These are phyloP conservation scores for Dryas alaskensis DNA, from an alignment of 306 rosid genomes.

Conservation along the genomic window DNA sequence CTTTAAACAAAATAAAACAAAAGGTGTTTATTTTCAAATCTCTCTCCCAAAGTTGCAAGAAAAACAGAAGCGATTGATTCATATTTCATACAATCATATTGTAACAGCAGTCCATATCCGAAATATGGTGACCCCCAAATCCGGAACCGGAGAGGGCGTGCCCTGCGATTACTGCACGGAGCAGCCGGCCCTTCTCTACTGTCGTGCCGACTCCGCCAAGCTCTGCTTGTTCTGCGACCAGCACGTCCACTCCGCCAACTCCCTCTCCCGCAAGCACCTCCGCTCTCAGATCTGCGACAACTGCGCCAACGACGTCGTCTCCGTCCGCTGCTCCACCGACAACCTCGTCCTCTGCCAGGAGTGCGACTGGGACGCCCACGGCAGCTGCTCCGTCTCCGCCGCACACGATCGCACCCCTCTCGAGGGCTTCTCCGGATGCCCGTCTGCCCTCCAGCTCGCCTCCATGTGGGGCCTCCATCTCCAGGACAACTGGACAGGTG, in stretches of 20 bases:
- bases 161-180: conserved; percentile 62
- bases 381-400: conserved; percentile 38
- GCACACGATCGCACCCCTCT: conserved; percentile 44
- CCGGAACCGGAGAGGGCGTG: conserved; percentile 23
- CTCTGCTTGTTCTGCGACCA: conserved; percentile 67
- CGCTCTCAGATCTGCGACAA: conserved; percentile 71
- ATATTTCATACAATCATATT: no score
- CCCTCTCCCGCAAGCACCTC: conserved; percentile 54
- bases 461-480: conserved; percentile 52
- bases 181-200: conserved; percentile 52
- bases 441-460: conserved; percentile 52
- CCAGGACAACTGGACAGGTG: conserved; percentile 18
- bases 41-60: no score
- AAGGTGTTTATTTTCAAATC: no score
- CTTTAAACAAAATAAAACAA: no score
- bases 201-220: conserved; percentile 71
- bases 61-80: no score
- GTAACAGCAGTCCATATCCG: no score
- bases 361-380: conserved; percentile 65
- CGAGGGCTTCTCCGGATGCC: conserved; percentile 61
- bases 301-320: conserved; percentile 48
- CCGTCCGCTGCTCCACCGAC: conserved; percentile 57
- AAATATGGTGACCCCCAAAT: conserved; percentile 41
- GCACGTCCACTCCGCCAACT: conserved; percentile 66
- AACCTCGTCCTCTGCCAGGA: conserved; percentile 60